phyloP scores from a whole-genome alignment of 2,329 filamentous ascomycete genomes.

The Verticillium albo-atrum region DNA sequence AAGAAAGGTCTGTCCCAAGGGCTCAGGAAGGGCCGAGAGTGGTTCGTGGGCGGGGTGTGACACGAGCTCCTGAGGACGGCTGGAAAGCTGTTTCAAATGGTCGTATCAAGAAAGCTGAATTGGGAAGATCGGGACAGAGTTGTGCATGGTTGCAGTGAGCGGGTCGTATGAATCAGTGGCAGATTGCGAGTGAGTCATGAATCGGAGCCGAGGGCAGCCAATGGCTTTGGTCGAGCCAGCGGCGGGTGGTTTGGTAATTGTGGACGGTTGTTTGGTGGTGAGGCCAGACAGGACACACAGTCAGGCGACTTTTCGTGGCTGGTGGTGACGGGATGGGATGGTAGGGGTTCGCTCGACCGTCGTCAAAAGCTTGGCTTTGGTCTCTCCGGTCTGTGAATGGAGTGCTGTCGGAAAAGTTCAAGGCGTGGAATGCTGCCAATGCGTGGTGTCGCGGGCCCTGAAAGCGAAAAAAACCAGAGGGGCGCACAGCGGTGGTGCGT shows the following conservation, averaged over 20 bases:
- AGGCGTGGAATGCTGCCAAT: neutral
- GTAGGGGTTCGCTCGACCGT: neutral
- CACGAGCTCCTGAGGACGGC: neutral
- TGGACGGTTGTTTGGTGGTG: neutral
- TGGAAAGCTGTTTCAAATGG: constrained; percentile 1
- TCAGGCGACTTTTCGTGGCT: neutral
- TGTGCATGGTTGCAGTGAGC: neutral
- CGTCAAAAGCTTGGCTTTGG: neutral
- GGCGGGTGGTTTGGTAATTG: neutral
- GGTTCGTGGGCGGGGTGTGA: neutral
- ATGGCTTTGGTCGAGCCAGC: neutral
- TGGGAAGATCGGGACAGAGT: neutral
- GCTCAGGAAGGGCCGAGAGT: neutral
- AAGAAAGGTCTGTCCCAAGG: neutral
- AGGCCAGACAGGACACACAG: neutral
- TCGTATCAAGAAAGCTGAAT: neutral
- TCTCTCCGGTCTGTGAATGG: neutral
- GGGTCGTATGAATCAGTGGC: neutral
- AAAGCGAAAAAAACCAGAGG: neutral
- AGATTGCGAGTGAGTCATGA: neutral
- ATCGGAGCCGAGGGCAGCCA: neutral
- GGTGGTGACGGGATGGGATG: neutral
- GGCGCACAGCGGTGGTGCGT: neutral
- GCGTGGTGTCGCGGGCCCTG: neutral
- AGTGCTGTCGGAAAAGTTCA: neutral